These are phyloP conservation scores for Xerocomus potaroensis DNA, from an alignment of 768 basidiomycete genomes.

Conservation along the genomic window DNA sequence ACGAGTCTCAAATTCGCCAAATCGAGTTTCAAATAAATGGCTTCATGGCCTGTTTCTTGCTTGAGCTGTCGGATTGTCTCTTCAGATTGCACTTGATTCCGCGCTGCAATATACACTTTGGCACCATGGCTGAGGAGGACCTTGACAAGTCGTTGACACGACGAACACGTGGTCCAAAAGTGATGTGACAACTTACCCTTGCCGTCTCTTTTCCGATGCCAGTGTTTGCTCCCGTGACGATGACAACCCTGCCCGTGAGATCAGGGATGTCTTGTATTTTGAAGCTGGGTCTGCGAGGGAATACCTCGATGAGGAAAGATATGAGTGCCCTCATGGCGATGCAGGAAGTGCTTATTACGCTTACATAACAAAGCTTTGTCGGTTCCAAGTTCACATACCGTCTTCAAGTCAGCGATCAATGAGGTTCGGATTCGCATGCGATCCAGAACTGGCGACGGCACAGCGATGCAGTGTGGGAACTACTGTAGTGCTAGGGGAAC, in stretches of 20 bases:
- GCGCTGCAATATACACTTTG: constrained; percentile 35
- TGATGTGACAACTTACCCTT: constrained; percentile 5
- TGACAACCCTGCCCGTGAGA: constrained; percentile 30
- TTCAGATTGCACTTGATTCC: constrained; percentile 22
- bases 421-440: too few relatives aligned
- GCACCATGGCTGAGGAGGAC: constrained; percentile 28
- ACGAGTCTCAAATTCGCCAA: constrained; percentile 33
- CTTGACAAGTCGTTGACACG: too few relatives aligned
- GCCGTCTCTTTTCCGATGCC: constrained; percentile 30
- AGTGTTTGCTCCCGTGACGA: constrained; percentile 34
- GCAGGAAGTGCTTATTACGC: too few relatives aligned
- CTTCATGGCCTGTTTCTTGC: constrained; percentile 29
- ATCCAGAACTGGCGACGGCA: too few relatives aligned
- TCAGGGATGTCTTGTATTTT: constrained; percentile 30
- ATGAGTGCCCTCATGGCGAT: too few relatives aligned
- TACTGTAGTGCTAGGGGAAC: too few relatives aligned
- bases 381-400: too few relatives aligned
- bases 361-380: too few relatives aligned
- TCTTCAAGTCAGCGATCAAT: too few relatives aligned
- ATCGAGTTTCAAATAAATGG: constrained; percentile 35
- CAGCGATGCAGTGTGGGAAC: too few relatives aligned
- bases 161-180: too few relatives aligned
- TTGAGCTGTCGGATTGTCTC: constrained; percentile 31
- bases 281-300: constrained; percentile 28
- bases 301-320: not conserved